A percentile compares a stretch with the other conserved stretches of the same genome.
These are phyloP conservation scores for Pichia sporocuriosa DNA, from an alignment of 805 yeast species.

Conservation along the genomic window DNA sequence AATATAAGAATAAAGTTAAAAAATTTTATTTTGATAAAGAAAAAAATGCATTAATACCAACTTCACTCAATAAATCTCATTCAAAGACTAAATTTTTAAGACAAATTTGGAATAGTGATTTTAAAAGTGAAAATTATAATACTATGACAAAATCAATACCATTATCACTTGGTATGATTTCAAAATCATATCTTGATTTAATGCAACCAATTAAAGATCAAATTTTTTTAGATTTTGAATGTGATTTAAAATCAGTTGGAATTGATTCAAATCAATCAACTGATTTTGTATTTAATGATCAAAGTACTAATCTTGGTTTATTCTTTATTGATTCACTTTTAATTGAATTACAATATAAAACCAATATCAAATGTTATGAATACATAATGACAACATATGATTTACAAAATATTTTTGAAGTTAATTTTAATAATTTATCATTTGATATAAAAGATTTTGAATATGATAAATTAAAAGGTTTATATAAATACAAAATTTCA, in stretches of 20 bases:
- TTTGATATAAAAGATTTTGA: slow-evolving; percentile 9
- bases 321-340: slow-evolving; percentile 1
- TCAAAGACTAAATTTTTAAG: slow-evolving; percentile 1
- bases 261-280: slow-evolving; percentile 1
- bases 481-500: background rate
- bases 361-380: background rate
- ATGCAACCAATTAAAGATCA: background rate
- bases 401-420: background rate
- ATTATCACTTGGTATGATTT: background rate
- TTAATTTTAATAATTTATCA: background rate
- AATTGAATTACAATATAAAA: background rate
- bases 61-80: slow-evolving; percentile 1
- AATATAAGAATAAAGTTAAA: slow-evolving; percentile 5
- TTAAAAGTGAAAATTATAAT: background rate
- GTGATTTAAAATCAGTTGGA: slow-evolving; percentile 1
- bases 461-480: background rate
- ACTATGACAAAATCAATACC: slow-evolving; percentile 4
- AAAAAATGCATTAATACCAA: slow-evolving; percentile 6
- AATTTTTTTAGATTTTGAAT: background rate
- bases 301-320: slow-evolving; percentile 8
- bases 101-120: slow-evolving; percentile 5
- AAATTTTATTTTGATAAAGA: slow-evolving; percentile 7
- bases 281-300: slow-evolving; percentile 7
- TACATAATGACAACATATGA: background rate
- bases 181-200: background rate